These are phyloP conservation scores for Phytophthora colocasiae DNA, from an alignment of 352 stramenopile genomes.

Conservation along the genomic window DNA sequence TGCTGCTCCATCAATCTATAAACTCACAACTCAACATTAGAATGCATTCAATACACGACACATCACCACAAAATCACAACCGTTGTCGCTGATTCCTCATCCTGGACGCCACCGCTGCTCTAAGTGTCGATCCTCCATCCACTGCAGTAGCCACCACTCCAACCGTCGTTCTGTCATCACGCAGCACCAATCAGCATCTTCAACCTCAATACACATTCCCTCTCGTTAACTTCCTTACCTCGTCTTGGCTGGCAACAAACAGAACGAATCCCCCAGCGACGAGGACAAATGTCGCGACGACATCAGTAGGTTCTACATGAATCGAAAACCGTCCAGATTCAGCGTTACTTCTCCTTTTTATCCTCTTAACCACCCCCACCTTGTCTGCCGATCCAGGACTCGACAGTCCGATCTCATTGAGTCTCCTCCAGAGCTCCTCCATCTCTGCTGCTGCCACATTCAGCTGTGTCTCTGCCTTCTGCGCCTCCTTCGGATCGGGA, in stretches of 20 bases:
- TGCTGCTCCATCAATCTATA: slow-evolving; percentile 87
- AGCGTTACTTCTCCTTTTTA: neutral
- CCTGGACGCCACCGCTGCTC: slow-evolving; percentile 78
- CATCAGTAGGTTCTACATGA: slow-evolving; percentile 71
- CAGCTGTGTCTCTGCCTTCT: slow-evolving; percentile 63
- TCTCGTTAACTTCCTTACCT: slow-evolving; percentile 33
- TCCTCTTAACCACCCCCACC: slow-evolving; percentile 26
- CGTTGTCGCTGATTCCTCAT: slow-evolving; percentile 85
- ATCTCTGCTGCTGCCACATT: slow-evolving; percentile 80
- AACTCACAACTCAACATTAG: slow-evolving; percentile 1
- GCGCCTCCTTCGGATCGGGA: slow-evolving; percentile 44
- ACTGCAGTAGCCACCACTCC: slow-evolving; percentile 71
- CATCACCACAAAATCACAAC: slow-evolving; percentile 7
- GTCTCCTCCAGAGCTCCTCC: slow-evolving; percentile 82
- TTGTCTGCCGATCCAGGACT: slow-evolving; percentile 61
- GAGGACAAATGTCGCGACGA: slow-evolving; percentile 83
- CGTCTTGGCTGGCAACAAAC: slow-evolving; percentile 73
- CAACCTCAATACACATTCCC: neutral
- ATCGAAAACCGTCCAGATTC: neutral
- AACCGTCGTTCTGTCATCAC: slow-evolving; percentile 43
- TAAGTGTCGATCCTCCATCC: slow-evolving; percentile 78
- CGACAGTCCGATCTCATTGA: slow-evolving; percentile 81
- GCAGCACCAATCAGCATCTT: slow-evolving; percentile 2
- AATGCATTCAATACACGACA: neutral
- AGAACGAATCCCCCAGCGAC: slow-evolving; percentile 87